Percentiles rank a stretch among this genome's conserved stretches.
phyloP scores from a whole-genome alignment of 768 basidiomycete genomes.

The Holtermanniella nyarrowii region DNA sequence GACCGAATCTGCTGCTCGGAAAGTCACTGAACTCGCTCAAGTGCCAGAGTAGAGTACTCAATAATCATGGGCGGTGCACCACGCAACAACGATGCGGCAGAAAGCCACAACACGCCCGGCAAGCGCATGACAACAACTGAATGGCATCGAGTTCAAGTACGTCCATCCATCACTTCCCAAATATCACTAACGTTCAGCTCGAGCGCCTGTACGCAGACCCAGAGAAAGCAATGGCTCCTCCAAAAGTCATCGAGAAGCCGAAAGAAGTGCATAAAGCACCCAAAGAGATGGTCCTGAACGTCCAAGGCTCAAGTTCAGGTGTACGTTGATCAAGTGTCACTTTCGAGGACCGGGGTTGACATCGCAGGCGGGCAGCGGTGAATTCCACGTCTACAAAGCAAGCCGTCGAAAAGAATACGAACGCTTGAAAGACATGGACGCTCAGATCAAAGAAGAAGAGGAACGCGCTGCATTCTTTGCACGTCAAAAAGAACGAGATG shows the following conservation, averaged over 20 bases:
- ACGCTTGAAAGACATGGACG: slow-evolving; percentile 79
- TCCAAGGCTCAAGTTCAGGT: slow-evolving; percentile 93
- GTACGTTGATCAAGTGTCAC: slow-evolving; percentile 32
- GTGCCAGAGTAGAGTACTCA: too few relatives aligned
- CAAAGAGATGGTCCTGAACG: slow-evolving; percentile 88
- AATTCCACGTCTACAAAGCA: slow-evolving; percentile 98
- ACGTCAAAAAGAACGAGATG: slow-evolving; percentile 61
- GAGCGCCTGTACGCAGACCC: slow-evolving; percentile 86
- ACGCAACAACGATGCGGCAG: too few relatives aligned
- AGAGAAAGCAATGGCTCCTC: slow-evolving; percentile 53
- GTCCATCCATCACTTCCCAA: neutral
- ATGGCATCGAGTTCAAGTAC: neutral
- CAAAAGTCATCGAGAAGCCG: slow-evolving; percentile 59
- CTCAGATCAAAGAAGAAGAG: slow-evolving; percentile 61
- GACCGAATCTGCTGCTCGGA: too few relatives aligned
- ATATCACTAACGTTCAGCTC: slow-evolving; percentile 50
- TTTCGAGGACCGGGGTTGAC: neutral
- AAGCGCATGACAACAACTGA: neutral
- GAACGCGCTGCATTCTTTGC: slow-evolving; percentile 63
- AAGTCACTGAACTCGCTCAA: too few relatives aligned
- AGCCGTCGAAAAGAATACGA: slow-evolving; percentile 90
- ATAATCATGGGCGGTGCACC: too few relatives aligned
- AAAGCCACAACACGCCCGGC: too few relatives aligned
- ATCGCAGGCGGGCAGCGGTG: slow-evolving; percentile 64
- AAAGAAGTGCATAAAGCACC: slow-evolving; percentile 60